Conservation (phyloP, 106 monocot genomes). For the Alisma plantagoaquatica region DNA sequence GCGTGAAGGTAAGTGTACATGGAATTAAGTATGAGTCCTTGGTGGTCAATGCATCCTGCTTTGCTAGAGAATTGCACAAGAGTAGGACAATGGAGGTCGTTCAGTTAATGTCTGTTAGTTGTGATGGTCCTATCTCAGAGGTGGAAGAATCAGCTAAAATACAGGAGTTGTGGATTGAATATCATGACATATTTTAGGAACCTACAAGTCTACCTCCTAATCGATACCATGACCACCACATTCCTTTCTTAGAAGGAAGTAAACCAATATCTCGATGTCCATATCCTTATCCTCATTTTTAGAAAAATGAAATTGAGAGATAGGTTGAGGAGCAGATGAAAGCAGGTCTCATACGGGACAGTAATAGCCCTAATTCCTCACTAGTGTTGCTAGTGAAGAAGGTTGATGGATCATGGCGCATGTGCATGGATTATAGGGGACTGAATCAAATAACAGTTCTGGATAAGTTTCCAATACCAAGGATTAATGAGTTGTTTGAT, state of each 20-base stretch:
- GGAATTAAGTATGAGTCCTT: too few relatives aligned
- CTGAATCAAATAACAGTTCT: slow-evolving; percentile 6
- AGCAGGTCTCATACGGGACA: background rate
- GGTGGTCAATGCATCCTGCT: too few relatives aligned
- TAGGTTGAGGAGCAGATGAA: background rate
- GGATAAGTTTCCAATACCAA: background rate
- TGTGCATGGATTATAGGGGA: slow-evolving; percentile 5
- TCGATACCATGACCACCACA: background rate
- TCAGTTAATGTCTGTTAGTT: too few relatives aligned
- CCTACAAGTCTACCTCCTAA: background rate
- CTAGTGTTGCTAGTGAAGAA: slow-evolving; percentile 6
- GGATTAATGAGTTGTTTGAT: background rate
- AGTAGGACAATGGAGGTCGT: too few relatives aligned
- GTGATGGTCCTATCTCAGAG: too few relatives aligned
- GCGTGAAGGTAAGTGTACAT: too few relatives aligned
- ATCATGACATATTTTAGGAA: background rate
- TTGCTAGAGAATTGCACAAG: too few relatives aligned
- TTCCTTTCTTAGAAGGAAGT: background rate
- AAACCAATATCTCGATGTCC: background rate
- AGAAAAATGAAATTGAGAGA: slow-evolving; percentile 9
- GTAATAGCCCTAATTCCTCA: background rate
- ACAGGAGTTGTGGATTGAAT: too few relatives aligned
- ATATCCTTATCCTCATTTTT: slow-evolving; percentile 1
- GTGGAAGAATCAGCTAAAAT: too few relatives aligned
- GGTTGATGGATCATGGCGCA: background rate